Evolutionary conservation across 192 early-diverging fungal genomes (phyloP), one percentile per base, ranked within the genome.

Genomic region (Allomyces macrogynus): DNA sequence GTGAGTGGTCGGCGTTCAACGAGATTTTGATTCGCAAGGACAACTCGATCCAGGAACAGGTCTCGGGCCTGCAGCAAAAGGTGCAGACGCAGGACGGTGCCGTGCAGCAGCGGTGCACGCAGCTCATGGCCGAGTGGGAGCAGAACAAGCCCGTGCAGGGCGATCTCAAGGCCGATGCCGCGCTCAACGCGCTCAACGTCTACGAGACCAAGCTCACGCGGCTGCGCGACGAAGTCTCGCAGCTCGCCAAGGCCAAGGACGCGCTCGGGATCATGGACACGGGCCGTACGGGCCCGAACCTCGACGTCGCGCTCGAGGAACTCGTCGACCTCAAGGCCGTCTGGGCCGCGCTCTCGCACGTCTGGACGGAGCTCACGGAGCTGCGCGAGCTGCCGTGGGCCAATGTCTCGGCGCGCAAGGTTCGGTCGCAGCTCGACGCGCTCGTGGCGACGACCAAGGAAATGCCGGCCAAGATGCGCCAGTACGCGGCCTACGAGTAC

Each of bases 1-100:
- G 94, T 69, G 97, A 97, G 74, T 97, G 94, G 92, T 89, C 87
- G 70, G 88, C 94, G 4, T 94, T 98, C 65, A 92, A 88, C 70
- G 89, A 96, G 76, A 95, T 99, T 65, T 70, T 97, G 43, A 77
- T 76, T 62, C 81, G 87, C 71, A 96, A 97, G 83, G 87, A 89
- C 70, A 84, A 85, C 63, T 80, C 84, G 54, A 95, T 99, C 67
- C 88, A 94, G 67, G 89, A 96, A 64, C 97, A 98, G 71, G 85
- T 93, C 71, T 89, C 89, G 60, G 89, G 83, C 32, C 75, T 99
- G 63, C 91, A 97, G 78, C 78, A 81, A 73, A 96, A 97, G 80
- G 93, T 97, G 67, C 79, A 89, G n/a, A 80, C 86, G 0, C 92
- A 99, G 72, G 95, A 97, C 76, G 84, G 87, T 67, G 73, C 84